Base-by-base conservation (phyloP, 2,329 filamentous ascomycete genomes). In the Westerdykella sp. region DNA sequence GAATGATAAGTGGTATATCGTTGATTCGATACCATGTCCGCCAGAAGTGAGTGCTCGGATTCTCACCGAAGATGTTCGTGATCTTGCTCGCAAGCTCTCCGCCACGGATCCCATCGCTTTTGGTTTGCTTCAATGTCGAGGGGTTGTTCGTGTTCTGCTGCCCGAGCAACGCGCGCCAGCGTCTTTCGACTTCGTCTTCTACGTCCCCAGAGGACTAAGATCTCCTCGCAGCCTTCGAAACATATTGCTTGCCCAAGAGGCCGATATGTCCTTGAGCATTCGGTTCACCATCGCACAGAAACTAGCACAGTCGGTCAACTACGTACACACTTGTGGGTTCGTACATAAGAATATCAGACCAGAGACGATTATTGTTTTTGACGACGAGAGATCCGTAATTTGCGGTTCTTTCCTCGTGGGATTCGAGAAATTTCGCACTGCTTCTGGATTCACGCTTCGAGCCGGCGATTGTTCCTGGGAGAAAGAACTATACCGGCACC, bases 401-500 rank as follows among this genome's bases (percentile, higher is more conserved):
- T 56, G 56, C 3, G 47, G 47, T 1, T 50, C 59, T 1, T 74
- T 69, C 39, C 63, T 77, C 0, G 46, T 73, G 5, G 73, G 74
- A 0, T 76, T 76, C 43, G 67, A 73, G 37, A 55, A 57, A 0
- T 62, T 76, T 37, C 67, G 73, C 2, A 41, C 38, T 0, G 64
- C 57, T 1, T 59, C 67, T 16, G 65, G 55, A 12, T 34, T 47
- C 4, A 72, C 72, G 0, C 15, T 53, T 4, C 51, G 49, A 1
- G 16, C 39, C 1, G 70, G 69, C 0, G 73, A 77, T 48, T 42
- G 42, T 1, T 53, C 46, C 1, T 72, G 66, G 69, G 55, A 71
- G 5, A 57, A 60, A n/a, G 72, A 78, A 38, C 34, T 79, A 1
- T 80, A 79, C 47, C 68, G 71, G 1, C 76, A 79, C 47, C 73